Conservation (phyloP, 2,329 filamentous ascomycete genomes). For the Epicoccum nigrum region DNA sequence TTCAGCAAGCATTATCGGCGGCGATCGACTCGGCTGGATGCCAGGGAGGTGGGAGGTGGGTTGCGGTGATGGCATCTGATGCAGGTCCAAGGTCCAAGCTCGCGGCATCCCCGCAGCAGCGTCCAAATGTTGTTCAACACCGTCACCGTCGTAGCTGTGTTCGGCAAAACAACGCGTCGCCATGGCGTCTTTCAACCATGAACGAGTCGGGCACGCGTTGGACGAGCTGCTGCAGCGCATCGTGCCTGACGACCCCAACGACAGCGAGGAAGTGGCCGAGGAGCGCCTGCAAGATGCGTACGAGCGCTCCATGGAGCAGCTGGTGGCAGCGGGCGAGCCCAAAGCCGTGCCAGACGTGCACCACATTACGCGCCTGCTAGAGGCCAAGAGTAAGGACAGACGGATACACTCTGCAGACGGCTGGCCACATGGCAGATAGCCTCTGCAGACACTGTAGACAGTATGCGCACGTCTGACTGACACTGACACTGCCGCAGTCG, state of each 20-base stretch:
- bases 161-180: slow-evolving; percentile 30
- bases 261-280: slow-evolving; percentile 71
- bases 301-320: slow-evolving; percentile 56
- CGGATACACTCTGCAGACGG: no score
- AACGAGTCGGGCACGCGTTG: slow-evolving; percentile 79
- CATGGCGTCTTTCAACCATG: slow-evolving; percentile 45
- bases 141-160: slow-evolving; percentile 1
- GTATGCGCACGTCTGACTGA: no score
- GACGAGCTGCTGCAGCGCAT: slow-evolving; percentile 78
- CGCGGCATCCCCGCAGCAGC: slow-evolving; percentile 9
- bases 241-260: slow-evolving; percentile 68
- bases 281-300: slow-evolving; percentile 70
- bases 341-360: slow-evolving; percentile 75
- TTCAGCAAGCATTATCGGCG: no score
- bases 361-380: slow-evolving; percentile 91
- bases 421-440: no score
- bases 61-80: no score
- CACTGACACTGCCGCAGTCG: slow-evolving; percentile 55
- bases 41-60: no score
- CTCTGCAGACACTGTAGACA: no score
- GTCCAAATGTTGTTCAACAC: slow-evolving; percentile 10
- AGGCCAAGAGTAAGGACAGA: slow-evolving; percentile 72
- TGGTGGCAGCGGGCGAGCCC: slow-evolving; percentile 55
- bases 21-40: no score
- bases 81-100: neutral